Evolutionary conservation across 345 rosid species (phyloP), one percentile per base, ranked within the genome.

Genomic region (Populus nigra): DNA sequence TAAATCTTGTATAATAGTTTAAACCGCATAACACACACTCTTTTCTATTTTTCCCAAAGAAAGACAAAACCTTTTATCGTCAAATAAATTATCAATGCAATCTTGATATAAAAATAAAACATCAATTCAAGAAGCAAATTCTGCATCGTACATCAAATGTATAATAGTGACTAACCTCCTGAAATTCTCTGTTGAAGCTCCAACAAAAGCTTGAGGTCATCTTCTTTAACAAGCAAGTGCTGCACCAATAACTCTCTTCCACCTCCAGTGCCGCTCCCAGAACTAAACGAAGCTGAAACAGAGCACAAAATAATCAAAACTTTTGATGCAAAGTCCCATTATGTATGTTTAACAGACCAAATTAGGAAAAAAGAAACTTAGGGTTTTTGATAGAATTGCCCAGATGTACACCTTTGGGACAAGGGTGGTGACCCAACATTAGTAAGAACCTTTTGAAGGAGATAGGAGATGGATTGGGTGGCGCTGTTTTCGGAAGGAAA

Each of bases 161-260:
- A 31, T 31, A 73, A 49, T 39, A 43, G 38, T 49, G 69, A 80
- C 76, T 35, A 36, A 91, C 98, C 96, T 83, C 77, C 79, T 33
- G 89, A 65, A 85, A 90, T 68, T 85, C 85, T 88, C 77, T 81
- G 84, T 78, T 89, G 89, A 77, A 94, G 88, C 74, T 90, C 89
- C 33, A 73, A 25, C 74, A 94, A 79, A 66, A 92, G 95, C 84
- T 83, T 83, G 68, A 77, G 71, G 67, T 92, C 97, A 65, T 86
- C 88, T 81, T 86, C 91, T 87, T 92, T 90, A 27, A 94, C 87
- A 77, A 94, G 97, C 88, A 94, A 86, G 75, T 94, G 97, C 78
- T 94, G 94, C 75, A 94, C 97, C 79, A 92, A 76, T 61, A 91
- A 80, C 84, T 94, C 98, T 80, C 86, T 87, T 43, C 73, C 84